Percentiles rank a stretch among this genome's conserved stretches.
These are phyloP conservation scores for Amanita thiersii DNA, from an alignment of 768 basidiomycete genomes.

Conservation along the genomic window DNA sequence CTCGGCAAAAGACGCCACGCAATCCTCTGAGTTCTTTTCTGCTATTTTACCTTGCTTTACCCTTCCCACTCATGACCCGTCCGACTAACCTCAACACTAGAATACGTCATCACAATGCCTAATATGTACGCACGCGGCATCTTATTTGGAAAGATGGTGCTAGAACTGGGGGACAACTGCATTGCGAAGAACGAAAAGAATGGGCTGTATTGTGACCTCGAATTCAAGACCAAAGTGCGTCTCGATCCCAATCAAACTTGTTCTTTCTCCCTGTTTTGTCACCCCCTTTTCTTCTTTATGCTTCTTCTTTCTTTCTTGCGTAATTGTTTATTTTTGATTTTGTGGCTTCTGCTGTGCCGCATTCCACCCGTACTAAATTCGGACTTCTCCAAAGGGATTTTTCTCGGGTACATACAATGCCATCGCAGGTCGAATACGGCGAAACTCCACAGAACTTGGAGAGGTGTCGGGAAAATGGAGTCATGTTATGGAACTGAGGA, in stretches of 20 bases:
- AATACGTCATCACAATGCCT: constrained; percentile 91
- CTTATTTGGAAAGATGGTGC: constrained; percentile 88
- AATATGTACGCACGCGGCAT: constrained; percentile 95
- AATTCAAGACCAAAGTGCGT: constrained; percentile 94
- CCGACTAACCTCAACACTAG: constrained; percentile 29
- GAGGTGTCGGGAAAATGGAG: constrained; percentile 91
- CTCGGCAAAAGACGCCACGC: neutral
- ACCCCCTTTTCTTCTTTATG: neutral
- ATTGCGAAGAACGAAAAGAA: constrained; percentile 76
- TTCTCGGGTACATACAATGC: constrained; percentile 96
- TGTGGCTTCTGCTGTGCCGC: neutral
- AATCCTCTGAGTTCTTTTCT: constrained; percentile 1
- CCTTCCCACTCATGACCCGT: no score
- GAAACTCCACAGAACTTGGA: constrained; percentile 57
- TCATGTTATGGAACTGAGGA: constrained; percentile 80
- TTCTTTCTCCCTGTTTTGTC: neutral
- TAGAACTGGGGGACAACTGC: constrained; percentile 90
- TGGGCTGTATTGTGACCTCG: constrained; percentile 70
- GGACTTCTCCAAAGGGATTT: constrained; percentile 57
- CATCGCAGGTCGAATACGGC: constrained; percentile 72
- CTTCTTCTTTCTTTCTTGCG: no score
- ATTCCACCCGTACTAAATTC: neutral
- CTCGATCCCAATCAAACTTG: neutral
- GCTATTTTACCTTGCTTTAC: no score
- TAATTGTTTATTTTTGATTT: no score